These are phyloP conservation scores for Chaetothyriales sp. DNA, from an alignment of 2,329 filamentous ascomycete genomes.

Conservation along the genomic window DNA sequence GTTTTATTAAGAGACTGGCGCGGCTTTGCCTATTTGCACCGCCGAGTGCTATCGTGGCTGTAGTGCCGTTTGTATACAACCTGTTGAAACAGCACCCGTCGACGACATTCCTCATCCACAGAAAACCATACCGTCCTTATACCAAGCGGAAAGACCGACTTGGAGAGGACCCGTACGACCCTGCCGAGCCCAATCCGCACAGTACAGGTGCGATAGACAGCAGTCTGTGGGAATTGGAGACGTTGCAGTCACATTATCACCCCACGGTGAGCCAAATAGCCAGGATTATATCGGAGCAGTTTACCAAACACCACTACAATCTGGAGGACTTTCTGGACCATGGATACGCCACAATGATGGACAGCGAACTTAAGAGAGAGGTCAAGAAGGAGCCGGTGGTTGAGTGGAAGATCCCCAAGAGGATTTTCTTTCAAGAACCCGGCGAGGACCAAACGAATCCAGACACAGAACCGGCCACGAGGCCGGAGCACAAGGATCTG, in stretches of 20 bases:
- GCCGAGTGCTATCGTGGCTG: conserved; percentile 72
- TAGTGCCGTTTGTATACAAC: conserved; percentile 92
- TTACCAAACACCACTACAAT: conserved; percentile 88
- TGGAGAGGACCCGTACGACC: conserved; percentile 61
- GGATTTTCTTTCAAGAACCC: conserved; percentile 41
- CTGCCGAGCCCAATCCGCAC: conserved; percentile 65
- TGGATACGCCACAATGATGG: conserved; percentile 62
- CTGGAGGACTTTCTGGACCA: conserved; percentile 97
- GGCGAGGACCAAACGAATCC: conserved; percentile 2
- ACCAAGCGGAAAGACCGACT: conserved; percentile 45
- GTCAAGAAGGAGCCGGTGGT: conserved; percentile 75
- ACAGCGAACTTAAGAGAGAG: conserved; percentile 62
- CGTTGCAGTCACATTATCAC: conserved; percentile 83
- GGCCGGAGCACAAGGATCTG: not conserved
- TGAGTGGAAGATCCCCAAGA: conserved; percentile 87
- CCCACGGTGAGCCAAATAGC: conserved; percentile 90
- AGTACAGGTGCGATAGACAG: conserved; percentile 78
- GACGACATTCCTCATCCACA: conserved; percentile 92
- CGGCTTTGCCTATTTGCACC: conserved; percentile 75
- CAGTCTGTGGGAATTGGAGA: conserved; percentile 86
- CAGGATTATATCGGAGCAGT: conserved; percentile 89
- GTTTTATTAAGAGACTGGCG: conserved; percentile 88
- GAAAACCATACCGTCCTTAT: conserved; percentile 46
- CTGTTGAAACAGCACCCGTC: conserved; percentile 75
- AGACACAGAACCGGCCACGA: not conserved